These are phyloP conservation scores for Fraxinus xanthoxyloides DNA, from an alignment of 305 asterid genomes.

Conservation along the genomic window DNA sequence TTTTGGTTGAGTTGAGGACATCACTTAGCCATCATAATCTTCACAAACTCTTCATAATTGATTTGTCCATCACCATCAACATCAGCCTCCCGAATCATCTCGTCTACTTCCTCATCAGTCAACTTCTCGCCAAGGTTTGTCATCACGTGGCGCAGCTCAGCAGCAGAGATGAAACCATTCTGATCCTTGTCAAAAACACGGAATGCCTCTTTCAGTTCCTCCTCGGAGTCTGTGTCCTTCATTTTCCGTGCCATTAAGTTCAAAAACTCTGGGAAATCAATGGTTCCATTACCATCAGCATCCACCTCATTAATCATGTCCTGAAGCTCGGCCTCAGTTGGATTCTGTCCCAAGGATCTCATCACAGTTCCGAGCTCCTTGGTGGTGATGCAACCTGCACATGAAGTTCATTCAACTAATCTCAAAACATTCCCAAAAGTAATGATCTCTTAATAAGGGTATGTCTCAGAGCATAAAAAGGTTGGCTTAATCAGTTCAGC, in stretches of 20 bases:
- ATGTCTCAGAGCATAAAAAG: not conserved
- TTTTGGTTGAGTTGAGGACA: not conserved
- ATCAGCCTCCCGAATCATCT: not conserved
- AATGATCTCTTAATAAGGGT: not conserved
- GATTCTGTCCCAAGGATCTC: not conserved
- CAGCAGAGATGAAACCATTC: not conserved
- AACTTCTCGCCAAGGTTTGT: not conserved
- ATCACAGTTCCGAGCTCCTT: not conserved
- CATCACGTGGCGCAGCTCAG: not conserved
- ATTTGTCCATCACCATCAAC: not conserved
- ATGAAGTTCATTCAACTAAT: not conserved
- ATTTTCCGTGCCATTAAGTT: not conserved
- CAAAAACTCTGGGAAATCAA: not conserved
- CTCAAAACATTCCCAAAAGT: not conserved
- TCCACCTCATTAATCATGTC: slow-evolving; percentile 1
- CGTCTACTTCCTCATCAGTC: not conserved
- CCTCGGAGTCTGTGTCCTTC: not conserved
- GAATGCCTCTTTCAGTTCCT: not conserved
- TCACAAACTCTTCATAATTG: not conserved
- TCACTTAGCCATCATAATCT: not conserved
- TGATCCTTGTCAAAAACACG: slow-evolving; percentile 1
- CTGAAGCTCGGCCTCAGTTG: not conserved
- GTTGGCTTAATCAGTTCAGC: not conserved
- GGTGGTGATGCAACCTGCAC: not conserved
- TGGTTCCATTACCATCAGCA: not conserved